A percentile compares a stretch with the other conserved stretches of the same genome.
These are phyloP conservation scores for Perkinsus marinus DNA, from an alignment of 169 alveolate genomes.

Conservation along the genomic window DNA sequence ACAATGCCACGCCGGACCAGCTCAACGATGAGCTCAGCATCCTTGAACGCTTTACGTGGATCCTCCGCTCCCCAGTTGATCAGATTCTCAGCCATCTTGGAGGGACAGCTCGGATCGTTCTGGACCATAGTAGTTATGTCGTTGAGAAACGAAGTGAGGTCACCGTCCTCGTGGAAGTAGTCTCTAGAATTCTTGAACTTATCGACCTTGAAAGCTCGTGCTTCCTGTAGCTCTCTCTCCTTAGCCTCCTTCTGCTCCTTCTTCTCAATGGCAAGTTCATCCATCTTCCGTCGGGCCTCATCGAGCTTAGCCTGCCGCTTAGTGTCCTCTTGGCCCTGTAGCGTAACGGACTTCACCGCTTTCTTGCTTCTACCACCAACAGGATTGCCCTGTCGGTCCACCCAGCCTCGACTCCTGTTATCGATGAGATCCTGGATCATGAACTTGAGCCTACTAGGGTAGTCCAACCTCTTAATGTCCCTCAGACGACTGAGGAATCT, in stretches of 20 bases:
- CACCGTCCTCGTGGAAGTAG: background rate
- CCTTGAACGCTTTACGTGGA: background rate
- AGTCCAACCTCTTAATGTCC: conserved; percentile 10
- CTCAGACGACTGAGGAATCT: conserved; percentile 13
- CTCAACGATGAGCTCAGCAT: background rate
- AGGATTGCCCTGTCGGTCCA: background rate
- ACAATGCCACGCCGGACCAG: background rate
- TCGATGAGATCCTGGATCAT: conserved; percentile 23
- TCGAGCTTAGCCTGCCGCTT: background rate
- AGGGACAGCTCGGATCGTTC: background rate
- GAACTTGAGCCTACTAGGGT: conserved; percentile 7
- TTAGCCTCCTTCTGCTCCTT: background rate
- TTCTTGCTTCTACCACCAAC: background rate
- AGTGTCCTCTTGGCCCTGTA: background rate
- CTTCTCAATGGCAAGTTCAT: background rate
- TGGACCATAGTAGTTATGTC: background rate
- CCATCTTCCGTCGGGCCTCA: background rate
- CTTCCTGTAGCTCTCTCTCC: background rate
- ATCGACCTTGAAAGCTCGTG: background rate
- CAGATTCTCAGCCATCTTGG: background rate
- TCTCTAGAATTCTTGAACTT: background rate
- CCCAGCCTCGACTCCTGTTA: background rate
- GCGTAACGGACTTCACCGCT: background rate
- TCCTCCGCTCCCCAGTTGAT: background rate
- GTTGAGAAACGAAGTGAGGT: background rate